phyloP scores from a whole-genome alignment of 2,329 filamentous ascomycete species.

The Aspergillus tamarii region DNA sequence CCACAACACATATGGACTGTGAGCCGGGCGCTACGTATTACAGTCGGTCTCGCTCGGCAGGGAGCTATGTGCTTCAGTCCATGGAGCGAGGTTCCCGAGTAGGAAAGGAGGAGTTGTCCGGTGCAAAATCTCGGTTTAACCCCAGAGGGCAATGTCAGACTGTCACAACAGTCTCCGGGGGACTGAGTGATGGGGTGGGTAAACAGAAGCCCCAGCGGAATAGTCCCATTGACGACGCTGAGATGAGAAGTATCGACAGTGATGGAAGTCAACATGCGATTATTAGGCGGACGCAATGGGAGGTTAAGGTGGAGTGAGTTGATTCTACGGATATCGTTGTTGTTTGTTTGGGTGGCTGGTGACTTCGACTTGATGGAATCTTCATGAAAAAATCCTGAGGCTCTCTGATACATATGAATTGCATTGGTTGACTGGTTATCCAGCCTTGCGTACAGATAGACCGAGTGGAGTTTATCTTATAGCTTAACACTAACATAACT shows the following conservation, averaged over 20 bases:
- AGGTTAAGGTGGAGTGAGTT: neutral
- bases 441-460: neutral
- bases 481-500: too few relatives aligned
- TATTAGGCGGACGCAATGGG: conserved; percentile 4
- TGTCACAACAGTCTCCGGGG: neutral
- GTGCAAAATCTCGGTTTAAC: neutral
- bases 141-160: neutral
- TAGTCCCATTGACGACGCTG: neutral
- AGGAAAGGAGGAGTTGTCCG: neutral
- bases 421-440: neutral
- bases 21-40: neutral
- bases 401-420: too few relatives aligned
- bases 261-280: conserved; percentile 3
- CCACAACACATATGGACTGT: neutral
- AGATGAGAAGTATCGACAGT: neutral
- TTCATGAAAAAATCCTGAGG: too few relatives aligned
- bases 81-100: neutral
- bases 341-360: too few relatives aligned
- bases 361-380: too few relatives aligned
- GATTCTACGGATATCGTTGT: too few relatives aligned
- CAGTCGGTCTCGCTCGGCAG: neutral
- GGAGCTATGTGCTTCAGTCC: neutral
- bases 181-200: neutral
- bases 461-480: neutral
- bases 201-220: neutral